Base-by-base conservation (phyloP, 495 filamentous ascomycete genomes). In the Sabuloglossum arenarium region DNA sequence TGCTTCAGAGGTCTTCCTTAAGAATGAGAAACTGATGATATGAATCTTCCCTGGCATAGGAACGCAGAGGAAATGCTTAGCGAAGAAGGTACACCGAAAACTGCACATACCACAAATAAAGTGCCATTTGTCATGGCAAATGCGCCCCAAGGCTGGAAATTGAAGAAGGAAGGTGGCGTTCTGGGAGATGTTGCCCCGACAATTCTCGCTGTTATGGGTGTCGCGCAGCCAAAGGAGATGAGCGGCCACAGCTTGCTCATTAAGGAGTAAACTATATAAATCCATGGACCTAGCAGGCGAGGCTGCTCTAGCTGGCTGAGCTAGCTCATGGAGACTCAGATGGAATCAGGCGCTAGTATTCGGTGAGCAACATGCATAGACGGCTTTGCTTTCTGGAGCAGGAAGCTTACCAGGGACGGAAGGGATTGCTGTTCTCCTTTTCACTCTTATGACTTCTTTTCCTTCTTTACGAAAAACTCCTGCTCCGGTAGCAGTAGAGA, bases 41-140 rank as follows among this genome's bases (percentile, higher is more conserved):
- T 53, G 12, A 5, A 14, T 50, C 51, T 45, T 23, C 46, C 59
- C 46, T 53, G 31, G 32, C 24, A n/a, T 55, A 81, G 79, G 56
- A 98, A 98, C 63, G 91, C 91, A 54, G 91, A 98, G 74, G 91
- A 98, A 75, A 98, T 98, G 91, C 78, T 95, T 70, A 96, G 85
- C 68, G 79, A 86, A 61, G 84, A 94, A 65, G 85, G 87, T 64
- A 90, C 85, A 64, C 91, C 91, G 47, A 98, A 98, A 79, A 98
- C 91, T 14, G 89, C 86, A 49, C 91, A 98, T 75, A 98, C 91
- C 25, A 88, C 82, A 54, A 98, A 98, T 76, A 86, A 86, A 68
- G 91, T 98, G 53, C 91, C 91, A 11, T 94, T 98, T 71, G 77
- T 97, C 63, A 91, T 98, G 88, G 88, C 86, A 65, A 98, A 97